Evolutionary conservation across 2,329 filamentous ascomycete genomes (phyloP).

Genomic region (Epichloe sibirici): DNA sequence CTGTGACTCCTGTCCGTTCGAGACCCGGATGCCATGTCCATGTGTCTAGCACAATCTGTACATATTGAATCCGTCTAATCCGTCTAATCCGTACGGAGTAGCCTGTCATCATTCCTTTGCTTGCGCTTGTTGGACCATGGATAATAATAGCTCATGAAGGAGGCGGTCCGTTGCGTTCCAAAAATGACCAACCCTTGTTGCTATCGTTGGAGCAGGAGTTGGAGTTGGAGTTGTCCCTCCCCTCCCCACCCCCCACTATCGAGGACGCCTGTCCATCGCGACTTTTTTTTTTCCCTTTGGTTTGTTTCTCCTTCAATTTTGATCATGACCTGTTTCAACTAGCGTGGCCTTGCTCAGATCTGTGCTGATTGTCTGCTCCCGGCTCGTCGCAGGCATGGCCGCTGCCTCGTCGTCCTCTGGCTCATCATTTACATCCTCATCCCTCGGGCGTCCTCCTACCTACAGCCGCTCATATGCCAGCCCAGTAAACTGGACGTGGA

Average conservation of each 20-base stretch:
- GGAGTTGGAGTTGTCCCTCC: neutral
- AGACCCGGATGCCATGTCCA: neutral
- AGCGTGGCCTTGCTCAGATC: neutral
- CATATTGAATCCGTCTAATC: neutral
- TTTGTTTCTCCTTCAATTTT: neutral
- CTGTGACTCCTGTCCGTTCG: too few relatives aligned
- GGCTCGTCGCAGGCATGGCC: constrained; percentile 20
- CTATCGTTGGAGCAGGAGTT: neutral
- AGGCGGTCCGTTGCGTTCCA: constrained; percentile 1
- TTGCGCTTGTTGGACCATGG: neutral
- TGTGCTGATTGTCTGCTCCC: neutral
- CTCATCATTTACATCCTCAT: constrained; percentile 36
- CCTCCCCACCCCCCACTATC: neutral
- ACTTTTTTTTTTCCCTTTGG: neutral
- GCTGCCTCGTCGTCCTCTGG: constrained; percentile 31
- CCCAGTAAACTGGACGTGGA: constrained; percentile 33
- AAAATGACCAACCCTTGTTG: neutral
- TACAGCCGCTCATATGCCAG: constrained; percentile 30
- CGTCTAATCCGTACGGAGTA: too few relatives aligned
- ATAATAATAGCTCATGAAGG: neutral
- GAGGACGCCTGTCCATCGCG: neutral
- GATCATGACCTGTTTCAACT: constrained; percentile 2
- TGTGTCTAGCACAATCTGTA: neutral
- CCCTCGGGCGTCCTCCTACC: constrained; percentile 28
- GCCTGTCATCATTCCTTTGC: neutral